Percentiles rank a stretch among this genome's conserved stretches.
These are phyloP conservation scores for Globisporangium nunn DNA, from an alignment of 352 stramenopile species.

Conservation along the genomic window DNA sequence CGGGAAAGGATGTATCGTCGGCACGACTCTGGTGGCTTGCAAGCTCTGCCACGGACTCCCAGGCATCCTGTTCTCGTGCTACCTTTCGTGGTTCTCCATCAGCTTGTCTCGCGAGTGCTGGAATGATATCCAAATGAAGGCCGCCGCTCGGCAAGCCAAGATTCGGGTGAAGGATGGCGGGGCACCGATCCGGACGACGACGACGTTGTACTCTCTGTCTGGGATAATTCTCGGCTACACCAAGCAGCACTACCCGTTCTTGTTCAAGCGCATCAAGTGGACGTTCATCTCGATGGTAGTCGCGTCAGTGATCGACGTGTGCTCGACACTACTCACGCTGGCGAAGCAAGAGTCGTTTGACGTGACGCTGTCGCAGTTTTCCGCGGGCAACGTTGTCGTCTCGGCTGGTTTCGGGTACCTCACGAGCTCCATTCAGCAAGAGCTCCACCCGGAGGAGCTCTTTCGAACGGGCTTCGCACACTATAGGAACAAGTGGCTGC, in stretches of 20 bases:
- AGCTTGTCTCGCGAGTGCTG: conserved; percentile 64
- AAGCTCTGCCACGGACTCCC: conserved; percentile 33
- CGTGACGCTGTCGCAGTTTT: conserved; percentile 69
- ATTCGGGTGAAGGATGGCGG: neutral
- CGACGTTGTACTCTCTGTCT: conserved; percentile 7
- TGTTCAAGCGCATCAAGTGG: conserved; percentile 75
- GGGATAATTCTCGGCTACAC: conserved; percentile 21
- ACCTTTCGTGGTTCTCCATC: conserved; percentile 60
- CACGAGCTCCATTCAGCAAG: conserved; percentile 53
- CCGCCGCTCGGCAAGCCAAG: neutral
- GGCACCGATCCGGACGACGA: neutral
- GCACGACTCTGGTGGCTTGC: conserved; percentile 38
- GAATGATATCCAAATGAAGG: conserved; percentile 48
- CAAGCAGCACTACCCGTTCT: conserved; percentile 29
- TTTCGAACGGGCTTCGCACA: conserved; percentile 41
- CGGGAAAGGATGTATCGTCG: conserved; percentile 30
- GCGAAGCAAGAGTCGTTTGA: conserved; percentile 32
- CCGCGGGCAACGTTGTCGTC: conserved; percentile 59
- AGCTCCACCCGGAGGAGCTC: conserved; percentile 51
- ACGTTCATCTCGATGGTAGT: conserved; percentile 71
- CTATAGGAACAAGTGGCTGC: conserved; percentile 66
- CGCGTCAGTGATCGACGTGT: conserved; percentile 57
- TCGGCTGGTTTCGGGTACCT: conserved; percentile 59
- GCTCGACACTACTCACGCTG: conserved; percentile 45
- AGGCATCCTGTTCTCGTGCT: conserved; percentile 45